Evolutionary conservation across 257 asterid species (phyloP), one percentile per base, ranked within the genome.

Genomic region (Nicotiana undulata): DNA sequence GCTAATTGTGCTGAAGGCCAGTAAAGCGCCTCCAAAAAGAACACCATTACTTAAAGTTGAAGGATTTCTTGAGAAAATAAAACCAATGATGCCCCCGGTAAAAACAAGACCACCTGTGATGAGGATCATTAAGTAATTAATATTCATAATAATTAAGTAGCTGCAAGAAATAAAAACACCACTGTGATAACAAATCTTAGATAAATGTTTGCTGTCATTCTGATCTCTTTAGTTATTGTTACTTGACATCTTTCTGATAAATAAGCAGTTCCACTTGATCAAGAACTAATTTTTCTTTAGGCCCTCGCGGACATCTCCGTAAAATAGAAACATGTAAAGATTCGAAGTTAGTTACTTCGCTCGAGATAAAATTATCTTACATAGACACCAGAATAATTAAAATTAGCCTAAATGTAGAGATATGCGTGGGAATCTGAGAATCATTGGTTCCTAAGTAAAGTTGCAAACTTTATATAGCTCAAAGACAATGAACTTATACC

Each of bases 1-100:
- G 86, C 99, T 93, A 67, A 88, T 61, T 75, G 89, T 85, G 91
- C 99, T 93, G 63, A 92, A 95, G 77, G 93, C 97, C 81, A 95
- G 87, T 76, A 95, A 83, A 86, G 97, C 89, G 80, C 98, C 94
- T 76, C 99, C 99, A 77, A 85, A 85, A 81, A 93, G 88, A 87
- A 93, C 82, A 18, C 97, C 96, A 5, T 89, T 85, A 82, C 89
- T 78, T 81, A 92, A 87, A 67, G 87, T 88, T 59, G 87, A 87
- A 79, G 84, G 85, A 85, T 88, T 93, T 85, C 89, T 92, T 9
- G 97, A 87, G 92, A 95, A 82, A 81, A 92, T 82, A 87, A 90
- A 93, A 60, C 94, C 91, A 80, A 95, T 74, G 40, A 95, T 84
- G 17, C 98, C 98, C 34, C 97, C 97, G 53, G 88, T 76, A 79